A percentile compares a stretch with the other conserved stretches of the same genome.
Conservation (phyloP, 352 stramenopile species). For the Phytophthora palmivora region DNA sequence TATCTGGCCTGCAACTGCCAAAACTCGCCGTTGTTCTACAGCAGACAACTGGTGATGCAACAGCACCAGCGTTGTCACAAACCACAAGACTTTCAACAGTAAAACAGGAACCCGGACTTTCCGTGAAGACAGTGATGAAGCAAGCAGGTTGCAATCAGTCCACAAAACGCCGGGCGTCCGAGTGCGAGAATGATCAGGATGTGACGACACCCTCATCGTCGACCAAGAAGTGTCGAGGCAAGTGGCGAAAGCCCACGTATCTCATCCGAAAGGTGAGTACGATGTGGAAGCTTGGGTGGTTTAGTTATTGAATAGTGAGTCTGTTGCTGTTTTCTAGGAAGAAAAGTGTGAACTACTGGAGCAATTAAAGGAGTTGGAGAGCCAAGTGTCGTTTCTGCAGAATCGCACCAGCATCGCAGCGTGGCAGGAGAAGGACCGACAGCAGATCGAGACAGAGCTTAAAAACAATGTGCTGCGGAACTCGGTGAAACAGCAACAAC, state of each 20-base stretch:
- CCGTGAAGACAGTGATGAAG: not conserved
- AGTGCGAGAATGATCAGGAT: slow-evolving; percentile 22
- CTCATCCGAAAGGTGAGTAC: slow-evolving; percentile 41
- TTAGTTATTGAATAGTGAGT: not conserved
- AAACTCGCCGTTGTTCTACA: slow-evolving; percentile 23
- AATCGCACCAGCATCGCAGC: slow-evolving; percentile 35
- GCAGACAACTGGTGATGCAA: not conserved
- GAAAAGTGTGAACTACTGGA: slow-evolving; percentile 46
- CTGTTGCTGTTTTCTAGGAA: slow-evolving; percentile 26
- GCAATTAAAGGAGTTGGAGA: slow-evolving; percentile 42
- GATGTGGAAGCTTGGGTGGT: not conserved
- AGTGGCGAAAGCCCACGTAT: slow-evolving; percentile 51
- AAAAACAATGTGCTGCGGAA: slow-evolving; percentile 42
- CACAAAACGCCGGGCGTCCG: slow-evolving; percentile 24
- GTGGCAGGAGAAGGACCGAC: slow-evolving; percentile 36
- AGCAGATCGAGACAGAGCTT: slow-evolving; percentile 37
- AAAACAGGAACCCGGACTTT: not conserved
- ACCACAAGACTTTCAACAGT: not conserved
- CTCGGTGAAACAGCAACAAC: slow-evolving; percentile 42
- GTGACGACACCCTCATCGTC: not conserved
- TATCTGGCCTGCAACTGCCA: slow-evolving; percentile 15
- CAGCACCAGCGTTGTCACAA: not conserved
- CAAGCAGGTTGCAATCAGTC: not conserved
- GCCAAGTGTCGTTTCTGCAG: slow-evolving; percentile 41
- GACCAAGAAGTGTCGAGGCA: slow-evolving; percentile 27